phyloP scores from a whole-genome alignment of 2,329 filamentous ascomycete genomes.

The Xylaria sp. region DNA sequence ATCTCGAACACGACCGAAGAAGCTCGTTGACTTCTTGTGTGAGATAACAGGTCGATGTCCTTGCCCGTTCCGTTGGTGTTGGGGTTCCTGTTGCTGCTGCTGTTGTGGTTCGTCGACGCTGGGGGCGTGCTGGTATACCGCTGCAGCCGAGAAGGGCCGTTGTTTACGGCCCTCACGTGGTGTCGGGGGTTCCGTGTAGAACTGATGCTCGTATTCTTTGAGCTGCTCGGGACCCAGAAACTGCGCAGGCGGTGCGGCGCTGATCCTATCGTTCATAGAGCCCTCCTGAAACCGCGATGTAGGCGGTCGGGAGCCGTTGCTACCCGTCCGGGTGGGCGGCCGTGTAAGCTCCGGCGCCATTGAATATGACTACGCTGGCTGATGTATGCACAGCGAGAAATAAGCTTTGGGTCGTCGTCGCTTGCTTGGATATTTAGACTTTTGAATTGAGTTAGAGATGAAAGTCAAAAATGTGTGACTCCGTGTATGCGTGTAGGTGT shows the following conservation, averaged over 20 bases:
- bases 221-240: slow-evolving; percentile 64
- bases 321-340: slow-evolving; percentile 56
- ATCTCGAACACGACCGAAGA: slow-evolving; percentile 49
- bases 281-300: slow-evolving; percentile 75
- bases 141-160: slow-evolving; percentile 42
- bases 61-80: slow-evolving; percentile 14
- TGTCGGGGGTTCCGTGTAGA: slow-evolving; percentile 38
- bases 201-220: slow-evolving; percentile 47
- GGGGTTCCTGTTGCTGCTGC: neutral
- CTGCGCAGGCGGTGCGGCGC: slow-evolving; percentile 74
- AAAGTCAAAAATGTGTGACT: neutral
- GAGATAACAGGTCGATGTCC: slow-evolving; percentile 35
- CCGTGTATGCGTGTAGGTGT: too few species aligned
- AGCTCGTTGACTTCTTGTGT: slow-evolving; percentile 48
- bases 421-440: neutral
- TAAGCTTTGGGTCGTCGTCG: neutral
- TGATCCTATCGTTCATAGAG: slow-evolving; percentile 85
- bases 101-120: slow-evolving; percentile 12
- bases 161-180: slow-evolving; percentile 28
- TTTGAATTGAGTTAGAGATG: neutral
- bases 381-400: too few species aligned
- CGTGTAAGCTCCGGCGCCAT: slow-evolving; percentile 47
- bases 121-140: slow-evolving; percentile 4
- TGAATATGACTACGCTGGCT: neutral
- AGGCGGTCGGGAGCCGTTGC: slow-evolving; percentile 43